Evolutionary conservation across 2,329 filamentous ascomycete species (phyloP), one percentile per base, ranked within the genome.

Genomic region (Talaromyces sp.): DNA sequence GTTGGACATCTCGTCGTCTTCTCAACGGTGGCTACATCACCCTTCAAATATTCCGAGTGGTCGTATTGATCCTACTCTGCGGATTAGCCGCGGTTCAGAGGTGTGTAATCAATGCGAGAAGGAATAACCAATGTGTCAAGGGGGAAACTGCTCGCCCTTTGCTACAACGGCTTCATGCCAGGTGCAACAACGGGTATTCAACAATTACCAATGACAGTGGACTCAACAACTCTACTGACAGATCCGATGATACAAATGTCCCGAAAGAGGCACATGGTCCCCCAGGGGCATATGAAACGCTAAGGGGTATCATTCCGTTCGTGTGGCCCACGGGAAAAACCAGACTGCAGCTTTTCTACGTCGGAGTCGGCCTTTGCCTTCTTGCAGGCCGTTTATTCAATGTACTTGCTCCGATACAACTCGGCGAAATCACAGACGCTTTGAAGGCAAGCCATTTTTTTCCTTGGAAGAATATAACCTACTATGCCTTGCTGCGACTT

Each of bases 341-440:
- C 58, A 73, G 77, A 14, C 81, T 95, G 19, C 90, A 95, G 70
- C 71, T 89, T 19, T 86, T 87, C 58, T 84, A 89, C 21, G 76
- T 83, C 11, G 79, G 89, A 4, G 87, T 95, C 51, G 82, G 83
- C 0, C 50, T 89, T 1, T 89, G 89, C 65, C 79, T 95, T 24
- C 72, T 92, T n/a, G 78, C 81, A 56, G 84, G 87, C 59, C 91
- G 93, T 64, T 84, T 84, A 5, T 78, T 96, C 55, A 90, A 92
- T 66, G 79, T 96, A 14, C 77, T 96, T 49, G 85, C 91, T 32
- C 91, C 91, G n/a, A 84, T 89, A 21, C 90, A 95, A 70, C 84
- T 93, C 32, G 91, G 91, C 64, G 85, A 90, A 61, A 86, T 96
- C 64, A 87, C 90, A 64, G 86, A 95, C 68, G 84, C 84, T 62